Percentiles rank a stretch among this genome's conserved stretches.
phyloP scores from a whole-genome alignment of 805 yeast genomes.

The Isabelozyma gotoi region DNA sequence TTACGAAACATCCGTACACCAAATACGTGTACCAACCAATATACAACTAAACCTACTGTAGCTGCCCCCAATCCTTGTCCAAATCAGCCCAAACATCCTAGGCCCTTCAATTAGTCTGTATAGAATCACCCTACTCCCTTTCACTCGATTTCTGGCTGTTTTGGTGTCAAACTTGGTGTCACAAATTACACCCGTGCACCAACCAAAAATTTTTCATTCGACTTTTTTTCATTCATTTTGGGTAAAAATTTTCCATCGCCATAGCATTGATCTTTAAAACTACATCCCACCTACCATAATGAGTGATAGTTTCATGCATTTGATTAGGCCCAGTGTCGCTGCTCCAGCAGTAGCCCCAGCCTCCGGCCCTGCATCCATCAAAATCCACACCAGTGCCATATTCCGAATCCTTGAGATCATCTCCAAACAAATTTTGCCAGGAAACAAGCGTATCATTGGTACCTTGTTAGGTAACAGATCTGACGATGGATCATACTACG shows the following conservation, averaged over 20 bases:
- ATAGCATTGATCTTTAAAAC: neutral
- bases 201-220: neutral
- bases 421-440: constrained; percentile 45
- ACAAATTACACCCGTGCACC: neutral
- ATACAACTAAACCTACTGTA: too few species aligned
- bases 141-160: neutral
- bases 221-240: neutral
- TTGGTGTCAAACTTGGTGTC: too few species aligned
- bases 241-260: neutral
- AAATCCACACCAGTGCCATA: constrained; percentile 67
- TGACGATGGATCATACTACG: constrained; percentile 77
- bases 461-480: constrained; percentile 79
- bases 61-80: too few species aligned
- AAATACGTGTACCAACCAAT: too few species aligned
- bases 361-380: constrained; percentile 52
- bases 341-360: constrained; percentile 46
- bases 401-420: constrained; percentile 76
- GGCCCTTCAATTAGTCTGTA: neutral
- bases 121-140: neutral
- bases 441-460: constrained; percentile 67
- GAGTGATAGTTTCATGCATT: constrained; percentile 34
- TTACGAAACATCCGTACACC: too few species aligned
- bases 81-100: too few species aligned
- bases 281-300: neutral
- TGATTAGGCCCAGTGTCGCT: constrained; percentile 50